Conservation (phyloP, 2,329 filamentous ascomycete genomes). For the Cadophora malorum region DNA sequence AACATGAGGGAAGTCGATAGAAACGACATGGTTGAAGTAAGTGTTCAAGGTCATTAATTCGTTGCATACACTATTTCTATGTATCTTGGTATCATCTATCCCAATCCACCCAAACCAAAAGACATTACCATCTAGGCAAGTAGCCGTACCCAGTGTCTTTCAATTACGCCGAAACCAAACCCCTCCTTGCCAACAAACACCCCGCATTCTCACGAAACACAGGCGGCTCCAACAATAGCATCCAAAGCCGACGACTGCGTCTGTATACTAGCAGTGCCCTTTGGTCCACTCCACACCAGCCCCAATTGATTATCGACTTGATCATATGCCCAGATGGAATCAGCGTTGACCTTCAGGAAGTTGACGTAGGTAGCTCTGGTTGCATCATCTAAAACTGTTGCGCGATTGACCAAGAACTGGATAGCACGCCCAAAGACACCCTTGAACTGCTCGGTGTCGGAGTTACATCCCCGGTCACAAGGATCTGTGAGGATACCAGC, state of each 20-base stretch:
- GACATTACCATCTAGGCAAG: slow-evolving; percentile 26
- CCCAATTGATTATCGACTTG: slow-evolving; percentile 62
- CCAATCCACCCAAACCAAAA: slow-evolving; percentile 18
- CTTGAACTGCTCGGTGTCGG: slow-evolving; percentile 71
- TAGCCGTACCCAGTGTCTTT: slow-evolving; percentile 9
- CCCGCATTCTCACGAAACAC: slow-evolving; percentile 29
- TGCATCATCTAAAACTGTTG: slow-evolving; percentile 45
- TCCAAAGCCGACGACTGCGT: slow-evolving; percentile 72
- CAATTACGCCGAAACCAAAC: slow-evolving; percentile 11
- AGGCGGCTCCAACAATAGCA: slow-evolving; percentile 65
- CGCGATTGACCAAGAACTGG: slow-evolving; percentile 56
- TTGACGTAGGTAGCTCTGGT: slow-evolving; percentile 56
- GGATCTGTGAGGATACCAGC: slow-evolving; percentile 58
- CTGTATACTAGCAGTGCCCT: slow-evolving; percentile 57
- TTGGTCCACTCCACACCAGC: slow-evolving; percentile 70
- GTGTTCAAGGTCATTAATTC: slow-evolving; percentile 17
- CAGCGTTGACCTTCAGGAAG: slow-evolving; percentile 67
- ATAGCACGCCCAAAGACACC: slow-evolving; percentile 73
- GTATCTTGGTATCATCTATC: slow-evolving; percentile 22
- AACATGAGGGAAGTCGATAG: not conserved
- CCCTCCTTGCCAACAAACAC: not conserved
- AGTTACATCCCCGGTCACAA: slow-evolving; percentile 55
- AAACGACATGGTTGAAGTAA: not conserved
- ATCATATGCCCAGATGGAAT: slow-evolving; percentile 68
- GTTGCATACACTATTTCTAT: slow-evolving; percentile 11